Conservation (phyloP, 2,329 filamentous ascomycete genomes). For the Emergomyces pasteurianus region DNA sequence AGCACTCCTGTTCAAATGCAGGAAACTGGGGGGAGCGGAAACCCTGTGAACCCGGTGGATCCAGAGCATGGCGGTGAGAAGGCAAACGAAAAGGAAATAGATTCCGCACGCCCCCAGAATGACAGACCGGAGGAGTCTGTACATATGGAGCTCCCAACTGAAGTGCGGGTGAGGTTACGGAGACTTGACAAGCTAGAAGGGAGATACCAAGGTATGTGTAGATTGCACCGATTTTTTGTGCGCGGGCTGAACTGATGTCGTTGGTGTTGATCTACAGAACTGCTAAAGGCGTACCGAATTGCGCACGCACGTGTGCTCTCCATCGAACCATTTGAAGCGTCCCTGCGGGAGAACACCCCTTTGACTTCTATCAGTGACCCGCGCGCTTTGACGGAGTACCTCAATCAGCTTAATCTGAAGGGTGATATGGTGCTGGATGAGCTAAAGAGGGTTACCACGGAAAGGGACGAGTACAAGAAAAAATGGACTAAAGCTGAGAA, state of each 20-base stretch:
- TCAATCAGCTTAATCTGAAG: slow-evolving; percentile 74
- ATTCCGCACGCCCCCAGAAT: slow-evolving; percentile 1
- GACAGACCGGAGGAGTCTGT: slow-evolving; percentile 6
- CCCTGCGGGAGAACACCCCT: slow-evolving; percentile 83
- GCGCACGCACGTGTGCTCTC: slow-evolving; percentile 76
- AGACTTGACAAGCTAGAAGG: slow-evolving; percentile 84
- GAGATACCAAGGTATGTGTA: slow-evolving; percentile 61
- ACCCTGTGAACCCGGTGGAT: slow-evolving; percentile 15
- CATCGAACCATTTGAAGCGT: slow-evolving; percentile 88
- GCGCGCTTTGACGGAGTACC: slow-evolving; percentile 72
- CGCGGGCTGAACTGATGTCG: neutral
- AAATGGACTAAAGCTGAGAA: slow-evolving; percentile 59
- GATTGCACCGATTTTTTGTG: no score
- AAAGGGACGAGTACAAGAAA: slow-evolving; percentile 69
- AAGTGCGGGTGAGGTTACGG: slow-evolving; percentile 62
- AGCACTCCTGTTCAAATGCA: slow-evolving; percentile 42
- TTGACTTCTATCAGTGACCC: slow-evolving; percentile 81
- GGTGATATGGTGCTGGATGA: slow-evolving; percentile 91
- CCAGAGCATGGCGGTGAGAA: slow-evolving; percentile 11
- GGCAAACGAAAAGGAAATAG: slow-evolving; percentile 14
- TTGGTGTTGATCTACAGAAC: slow-evolving; percentile 41
- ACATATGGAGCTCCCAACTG: slow-evolving; percentile 52
- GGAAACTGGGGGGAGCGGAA: slow-evolving; percentile 27
- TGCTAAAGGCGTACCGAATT: slow-evolving; percentile 81
- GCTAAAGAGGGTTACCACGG: slow-evolving; percentile 70